Percentiles rank a stretch among this genome's conserved stretches.
Conservation (phyloP, 805 yeast genomes). For the Candida piceae region DNA sequence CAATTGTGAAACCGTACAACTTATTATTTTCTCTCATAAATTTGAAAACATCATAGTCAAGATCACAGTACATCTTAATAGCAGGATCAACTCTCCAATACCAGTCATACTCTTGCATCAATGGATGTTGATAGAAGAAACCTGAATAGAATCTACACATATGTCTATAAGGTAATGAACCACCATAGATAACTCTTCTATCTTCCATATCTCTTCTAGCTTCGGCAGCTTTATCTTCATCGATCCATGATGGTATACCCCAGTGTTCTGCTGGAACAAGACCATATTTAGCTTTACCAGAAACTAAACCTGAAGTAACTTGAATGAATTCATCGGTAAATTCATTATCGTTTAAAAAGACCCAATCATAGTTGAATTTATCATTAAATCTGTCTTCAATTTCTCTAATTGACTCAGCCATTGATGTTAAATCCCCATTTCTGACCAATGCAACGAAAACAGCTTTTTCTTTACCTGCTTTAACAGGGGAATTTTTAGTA, state of each 20-base stretch:
- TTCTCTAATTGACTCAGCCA: conserved; percentile 62
- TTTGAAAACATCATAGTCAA: conserved; percentile 75
- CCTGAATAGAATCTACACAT: conserved; percentile 94
- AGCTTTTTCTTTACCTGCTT: conserved; percentile 61
- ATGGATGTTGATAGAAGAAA: conserved; percentile 75
- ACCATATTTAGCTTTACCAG: conserved; percentile 79
- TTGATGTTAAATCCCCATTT: conserved; percentile 58
- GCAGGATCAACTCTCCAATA: conserved; percentile 96
- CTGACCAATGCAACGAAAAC: conserved; percentile 79
- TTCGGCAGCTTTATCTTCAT: conserved; percentile 57
- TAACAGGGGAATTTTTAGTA: too few relatives aligned
- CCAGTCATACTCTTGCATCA: conserved; percentile 73
- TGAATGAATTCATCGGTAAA: conserved; percentile 77
- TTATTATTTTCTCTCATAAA: conserved; percentile 75
- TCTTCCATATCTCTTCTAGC: conserved; percentile 49
- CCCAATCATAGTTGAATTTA: conserved; percentile 88
- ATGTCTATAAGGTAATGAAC: conserved; percentile 68
- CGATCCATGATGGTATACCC: conserved; percentile 84
- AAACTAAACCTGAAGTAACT: conserved; percentile 59
- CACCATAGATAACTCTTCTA: conserved; percentile 56
- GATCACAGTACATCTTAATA: conserved; percentile 73
- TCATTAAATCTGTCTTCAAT: conserved; percentile 87
- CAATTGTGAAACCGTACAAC: conserved; percentile 71
- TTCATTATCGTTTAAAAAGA: conserved; percentile 82
- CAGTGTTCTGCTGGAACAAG: conserved; percentile 79